Base-by-base conservation (phyloP, 2,329 filamentous ascomycete genomes). In the Calonectria hongkongensis region DNA sequence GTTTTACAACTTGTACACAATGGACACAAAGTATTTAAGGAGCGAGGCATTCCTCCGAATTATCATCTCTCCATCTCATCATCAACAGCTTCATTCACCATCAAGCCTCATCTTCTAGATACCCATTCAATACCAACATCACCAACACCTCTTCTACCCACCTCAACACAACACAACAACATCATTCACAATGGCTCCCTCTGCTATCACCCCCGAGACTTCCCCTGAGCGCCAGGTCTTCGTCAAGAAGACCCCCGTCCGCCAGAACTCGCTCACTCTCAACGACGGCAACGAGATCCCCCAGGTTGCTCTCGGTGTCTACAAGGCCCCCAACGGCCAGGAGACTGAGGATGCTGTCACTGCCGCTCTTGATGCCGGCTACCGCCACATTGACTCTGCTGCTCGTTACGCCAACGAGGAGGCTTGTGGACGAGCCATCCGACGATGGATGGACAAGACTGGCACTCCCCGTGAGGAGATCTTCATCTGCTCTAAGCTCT, bases 231-330 rank as follows among this genome's bases (percentile, higher is more conserved):
- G 81, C 65, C 63, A 77, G 39, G 74, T 80, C 75, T 77, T 76
- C 64, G 74, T 77, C 74, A 83, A 80, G 77, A 83, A 83, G 79
- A 36, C 56, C 10, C 60, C 76, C 33, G 18, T 74, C 43, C 66
- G 66, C 66, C 75, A 78, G 66, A 73, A 30, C 36, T 82, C 85
- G 63, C 84, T 95, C 73, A 93, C 91, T 84, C 87, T 95, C 73
- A 94, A 93, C 79, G 92, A 95, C 85, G 93, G 93, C 73, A 90
- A 90, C 76, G 87, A 89, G 68, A 94, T 95, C 66, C 94, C 94
- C 54, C 75, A 86, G 67, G 80, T 88, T 33, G 87, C 86, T 45
- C 83, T 88, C 65, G 87, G 87, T 41, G 86, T 87, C 48, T 88
- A 87, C 84, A 86, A 87, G 76, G 83, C 83, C 39, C 82, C 86